Base-by-base conservation (phyloP, 208 protist species). In the Spongospora subterranea region DNA sequence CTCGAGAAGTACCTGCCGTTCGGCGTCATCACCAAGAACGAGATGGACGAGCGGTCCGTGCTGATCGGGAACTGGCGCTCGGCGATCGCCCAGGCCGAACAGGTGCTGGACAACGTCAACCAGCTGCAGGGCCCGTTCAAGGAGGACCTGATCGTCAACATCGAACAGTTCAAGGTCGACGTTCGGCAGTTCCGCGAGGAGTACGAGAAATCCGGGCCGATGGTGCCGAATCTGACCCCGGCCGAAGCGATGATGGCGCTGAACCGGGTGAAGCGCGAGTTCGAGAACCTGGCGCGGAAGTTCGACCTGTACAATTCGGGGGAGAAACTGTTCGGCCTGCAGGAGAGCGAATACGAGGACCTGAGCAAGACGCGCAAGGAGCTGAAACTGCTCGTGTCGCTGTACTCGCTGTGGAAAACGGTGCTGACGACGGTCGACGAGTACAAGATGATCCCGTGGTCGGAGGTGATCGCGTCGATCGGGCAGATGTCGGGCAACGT, bases 181-280 rank as follows among this genome's bases (percentile, higher is more conserved):
- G 97, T 98, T 92, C 95, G 97, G 92, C 96, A 96, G 92, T 98
- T 98, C 93, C 94, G 96, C 65, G 96, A 97, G 91, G 97, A 98
- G 94, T 99, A 97, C 93, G 95, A 98, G 90, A 92, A 50, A 32
- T 97, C 98, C 93, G 98, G 98, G 32, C 98, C 98, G 45, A 98
- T 97, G 95, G 95, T 97, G 45, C 94, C 97, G 60, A 97, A 96
- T 13, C 94, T 99, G 35, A 91, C 94, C 88, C 97, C 97, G 43
- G 92, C 96, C 88, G 97, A 98, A 60, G 98, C 98, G 0, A 97
- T 97, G 94, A 96, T 98, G 94, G 94, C 97, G 0, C 94, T 99
- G 20, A 97, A 97, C 89, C 96, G 96, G 77, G 98, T 98, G 94
- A 96, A 99, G 95, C 94, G 96, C 71, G 94, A 97, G 93, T 99